A percentile compares a stretch with the other conserved stretches of the same genome.
Conservation (phyloP, 208 protist species). For the Acanthamoeba sp. region DNA sequence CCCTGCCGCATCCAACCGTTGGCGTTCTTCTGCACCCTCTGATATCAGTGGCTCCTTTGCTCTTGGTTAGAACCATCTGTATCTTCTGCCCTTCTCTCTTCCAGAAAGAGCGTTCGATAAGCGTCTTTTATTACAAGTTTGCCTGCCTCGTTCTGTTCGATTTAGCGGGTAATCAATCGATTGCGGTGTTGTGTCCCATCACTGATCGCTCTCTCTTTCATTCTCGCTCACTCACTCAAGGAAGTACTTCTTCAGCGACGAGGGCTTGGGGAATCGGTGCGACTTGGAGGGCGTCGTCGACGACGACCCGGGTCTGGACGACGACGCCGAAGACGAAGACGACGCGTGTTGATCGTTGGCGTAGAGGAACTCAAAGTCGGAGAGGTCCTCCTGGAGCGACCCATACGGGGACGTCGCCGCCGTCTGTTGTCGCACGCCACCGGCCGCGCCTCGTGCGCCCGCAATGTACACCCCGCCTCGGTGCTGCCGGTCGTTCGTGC, state of each 20-base stretch:
- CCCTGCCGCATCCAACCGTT: too few species aligned
- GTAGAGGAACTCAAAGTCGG: conserved; percentile 52
- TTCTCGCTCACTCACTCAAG: not conserved
- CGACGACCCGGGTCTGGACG: not conserved
- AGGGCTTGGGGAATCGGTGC: not conserved
- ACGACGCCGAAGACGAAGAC: not conserved
- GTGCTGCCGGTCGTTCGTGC: not conserved
- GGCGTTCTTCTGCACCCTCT: too few species aligned
- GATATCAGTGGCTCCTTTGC: too few species aligned
- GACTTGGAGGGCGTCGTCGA: not conserved
- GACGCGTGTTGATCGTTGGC: not conserved
- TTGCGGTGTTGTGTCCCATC: too few species aligned
- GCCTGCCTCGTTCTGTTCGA: too few species aligned
- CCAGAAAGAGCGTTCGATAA: too few species aligned
- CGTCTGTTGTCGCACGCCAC: not conserved
- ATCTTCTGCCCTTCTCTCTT: too few species aligned
- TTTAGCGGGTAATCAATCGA: too few species aligned
- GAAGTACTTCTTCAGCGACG: not conserved
- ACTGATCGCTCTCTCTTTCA: too few species aligned
- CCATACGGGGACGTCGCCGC: not conserved
- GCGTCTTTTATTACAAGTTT: too few species aligned
- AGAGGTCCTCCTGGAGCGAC: conserved; percentile 24
- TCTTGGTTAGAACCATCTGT: too few species aligned
- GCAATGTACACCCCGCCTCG: not conserved
- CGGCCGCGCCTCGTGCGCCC: not conserved